Conservation (phyloP, 2,329 filamentous ascomycete species). For the Erysiphe pulchra region DNA sequence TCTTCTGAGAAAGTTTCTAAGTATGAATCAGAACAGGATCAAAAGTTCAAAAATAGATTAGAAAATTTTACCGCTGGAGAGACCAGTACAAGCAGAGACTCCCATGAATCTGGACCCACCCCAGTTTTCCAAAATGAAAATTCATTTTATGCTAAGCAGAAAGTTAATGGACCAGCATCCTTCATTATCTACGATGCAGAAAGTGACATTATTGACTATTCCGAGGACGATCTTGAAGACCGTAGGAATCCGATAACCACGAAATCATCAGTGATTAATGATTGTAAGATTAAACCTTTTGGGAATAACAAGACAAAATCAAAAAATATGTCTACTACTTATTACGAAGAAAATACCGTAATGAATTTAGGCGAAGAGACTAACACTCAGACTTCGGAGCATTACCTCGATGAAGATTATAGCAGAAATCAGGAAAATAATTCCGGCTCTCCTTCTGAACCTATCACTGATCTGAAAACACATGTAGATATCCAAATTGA, state of each 20-base stretch:
- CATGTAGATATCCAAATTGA: not conserved
- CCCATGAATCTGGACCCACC: not conserved
- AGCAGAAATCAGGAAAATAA: not conserved
- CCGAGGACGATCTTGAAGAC: conserved; percentile 15
- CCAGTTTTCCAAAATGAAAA: not conserved
- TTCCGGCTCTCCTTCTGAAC: not conserved
- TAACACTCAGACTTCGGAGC: not conserved
- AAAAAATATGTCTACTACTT: not conserved
- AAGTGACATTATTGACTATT: conserved; percentile 23
- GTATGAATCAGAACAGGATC: not conserved
- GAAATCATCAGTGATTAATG: not conserved
- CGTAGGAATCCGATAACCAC: not conserved
- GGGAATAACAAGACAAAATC: not conserved
- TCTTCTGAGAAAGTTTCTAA: not conserved
- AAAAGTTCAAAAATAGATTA: not conserved
- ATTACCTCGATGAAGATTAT: not conserved
- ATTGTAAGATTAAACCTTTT: not conserved
- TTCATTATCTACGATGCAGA: conserved; percentile 8
- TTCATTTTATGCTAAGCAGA: not conserved
- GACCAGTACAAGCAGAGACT: not conserved
- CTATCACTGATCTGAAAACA: not conserved
- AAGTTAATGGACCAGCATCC: not conserved
- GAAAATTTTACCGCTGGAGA: not conserved
- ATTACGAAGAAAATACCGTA: conserved; percentile 8
- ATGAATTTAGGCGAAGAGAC: not conserved